Evolutionary conservation across 331 rosid species (phyloP).

Genomic region (Dryas integrifolia): DNA sequence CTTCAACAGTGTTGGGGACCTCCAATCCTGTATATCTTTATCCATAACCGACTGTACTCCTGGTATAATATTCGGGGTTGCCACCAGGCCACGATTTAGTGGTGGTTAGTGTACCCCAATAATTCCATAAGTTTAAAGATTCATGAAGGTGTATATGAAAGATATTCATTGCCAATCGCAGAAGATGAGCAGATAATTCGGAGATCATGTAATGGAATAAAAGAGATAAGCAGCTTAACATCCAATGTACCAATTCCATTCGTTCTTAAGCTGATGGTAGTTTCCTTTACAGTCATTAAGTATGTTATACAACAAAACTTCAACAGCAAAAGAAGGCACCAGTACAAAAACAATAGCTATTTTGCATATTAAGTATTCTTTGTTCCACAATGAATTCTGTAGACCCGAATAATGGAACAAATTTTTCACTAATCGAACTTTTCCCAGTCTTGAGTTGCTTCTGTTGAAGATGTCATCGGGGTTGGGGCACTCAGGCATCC

Average conservation of each 20-base stretch:
- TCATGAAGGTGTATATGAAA: not conserved
- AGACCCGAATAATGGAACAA: constrained; percentile 4
- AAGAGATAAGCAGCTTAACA: not conserved
- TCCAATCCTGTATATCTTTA: too few species aligned
- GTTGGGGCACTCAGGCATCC: constrained; percentile 67
- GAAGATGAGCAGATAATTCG: too few species aligned
- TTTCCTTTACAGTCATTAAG: not conserved
- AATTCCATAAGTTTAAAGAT: not conserved
- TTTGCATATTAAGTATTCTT: constrained; percentile 23
- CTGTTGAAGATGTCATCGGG: constrained; percentile 44
- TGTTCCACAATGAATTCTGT: not conserved
- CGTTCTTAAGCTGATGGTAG: constrained; percentile 1
- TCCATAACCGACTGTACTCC: too few species aligned
- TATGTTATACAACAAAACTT: constrained; percentile 12
- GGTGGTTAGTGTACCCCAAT: not conserved
- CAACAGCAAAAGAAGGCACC: constrained; percentile 25
- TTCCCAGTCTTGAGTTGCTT: constrained; percentile 50
- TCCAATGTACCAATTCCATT: constrained; percentile 9
- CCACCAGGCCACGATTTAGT: too few species aligned
- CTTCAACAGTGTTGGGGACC: not conserved
- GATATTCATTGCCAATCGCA: too few species aligned
- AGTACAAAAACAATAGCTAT: constrained; percentile 20
- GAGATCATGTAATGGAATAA: not conserved
- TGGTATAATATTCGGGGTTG: too few species aligned
- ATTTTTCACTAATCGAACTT: constrained; percentile 41